Evolutionary conservation across 805 yeast genomes (phyloP), one percentile per base, ranked within the genome.

Genomic region (Lachancea dasiensis): DNA sequence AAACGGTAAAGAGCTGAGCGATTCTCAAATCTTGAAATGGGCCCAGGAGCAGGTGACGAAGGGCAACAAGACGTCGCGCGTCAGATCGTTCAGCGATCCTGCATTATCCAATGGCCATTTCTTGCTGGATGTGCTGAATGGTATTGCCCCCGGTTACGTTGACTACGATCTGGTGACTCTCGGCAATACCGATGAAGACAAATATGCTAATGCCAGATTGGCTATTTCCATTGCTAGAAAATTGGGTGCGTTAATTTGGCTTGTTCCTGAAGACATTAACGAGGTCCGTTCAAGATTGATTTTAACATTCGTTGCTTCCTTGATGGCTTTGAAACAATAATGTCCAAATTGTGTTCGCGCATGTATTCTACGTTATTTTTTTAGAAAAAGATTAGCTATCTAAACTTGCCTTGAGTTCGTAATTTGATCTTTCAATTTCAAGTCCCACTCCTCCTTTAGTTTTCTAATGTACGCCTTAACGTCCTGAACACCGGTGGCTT

Each of bases 201-300:
- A 73, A 57, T 86, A 86, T 58, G 95, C 95, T 27, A 92, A 92
- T 60, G 98, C 97, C 15, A 83, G 86, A 69, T 75, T 92, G 60
- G 98, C 98, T 15, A 92, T 92, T 59, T 92, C 97, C 2, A 92
- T 92, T 56, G 98, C 98, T 24, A 83, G 98, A 74, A 92, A 92
- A 65, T 69, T 92, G 51, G 98, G 98, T 45, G 98, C 96, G 27
- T 77, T 92, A 60, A 92, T 92, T 56, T 92, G 97, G 97, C 73
- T 92, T 51, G 96, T 92, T n/a, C 98, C 98, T n/a, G 98, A 92
- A 64, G 98, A 92, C 67, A 92, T 92, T 55, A 84, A 81, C 54
- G 97, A 90, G 67, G 97, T 92, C 30, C 83, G 97, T 65, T 75
- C 95, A 31, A 79, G 97, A 63, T 79, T 92, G 67, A 84, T 92